Evolutionary conservation across 257 asterid species (phyloP).

Genomic region (Lycium barbarum): DNA sequence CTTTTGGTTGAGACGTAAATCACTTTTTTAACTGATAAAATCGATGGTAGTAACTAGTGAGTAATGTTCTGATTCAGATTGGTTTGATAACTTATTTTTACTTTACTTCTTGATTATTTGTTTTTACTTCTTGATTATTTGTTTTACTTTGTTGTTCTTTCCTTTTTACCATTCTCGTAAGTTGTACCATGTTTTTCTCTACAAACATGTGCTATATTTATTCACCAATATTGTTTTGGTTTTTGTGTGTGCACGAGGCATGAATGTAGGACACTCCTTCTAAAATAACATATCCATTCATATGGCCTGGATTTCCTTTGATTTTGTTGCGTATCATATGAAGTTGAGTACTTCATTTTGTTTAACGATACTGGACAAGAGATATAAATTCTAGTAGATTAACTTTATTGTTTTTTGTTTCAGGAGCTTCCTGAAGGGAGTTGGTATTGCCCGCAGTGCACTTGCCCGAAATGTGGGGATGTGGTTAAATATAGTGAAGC

Average conservation of each 20-base stretch:
- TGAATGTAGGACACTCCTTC: not conserved
- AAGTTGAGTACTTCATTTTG: slow-evolving; percentile 17
- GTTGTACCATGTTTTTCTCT: not conserved
- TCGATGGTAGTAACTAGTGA: not conserved
- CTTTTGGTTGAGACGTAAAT: not conserved
- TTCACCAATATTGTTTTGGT: slow-evolving; percentile 17
- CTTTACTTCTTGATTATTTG: not conserved
- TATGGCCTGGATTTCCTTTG: slow-evolving; percentile 16
- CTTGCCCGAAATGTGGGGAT: slow-evolving; percentile 85
- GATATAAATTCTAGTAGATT: slow-evolving; percentile 25
- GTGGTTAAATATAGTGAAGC: slow-evolving; percentile 61
- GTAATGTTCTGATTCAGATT: not conserved
- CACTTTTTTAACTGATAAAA: not conserved
- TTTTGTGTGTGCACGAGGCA: not conserved
- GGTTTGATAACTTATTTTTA: not conserved
- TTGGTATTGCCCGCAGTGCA: slow-evolving; percentile 97
- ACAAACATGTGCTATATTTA: not conserved
- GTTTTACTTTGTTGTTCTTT: slow-evolving; percentile 2
- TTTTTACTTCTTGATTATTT: not conserved
- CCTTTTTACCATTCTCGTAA: not conserved
- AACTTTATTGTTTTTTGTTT: slow-evolving; percentile 32
- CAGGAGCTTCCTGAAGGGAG: slow-evolving; percentile 98
- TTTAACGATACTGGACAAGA: not conserved
- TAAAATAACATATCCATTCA: slow-evolving; percentile 18
- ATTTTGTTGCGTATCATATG: not conserved